Percentiles rank a stretch among this genome's conserved stretches.
phyloP scores from a whole-genome alignment of 1,284 basidiomycete genomes.

The Cutaneotrichosporon sp. region DNA sequence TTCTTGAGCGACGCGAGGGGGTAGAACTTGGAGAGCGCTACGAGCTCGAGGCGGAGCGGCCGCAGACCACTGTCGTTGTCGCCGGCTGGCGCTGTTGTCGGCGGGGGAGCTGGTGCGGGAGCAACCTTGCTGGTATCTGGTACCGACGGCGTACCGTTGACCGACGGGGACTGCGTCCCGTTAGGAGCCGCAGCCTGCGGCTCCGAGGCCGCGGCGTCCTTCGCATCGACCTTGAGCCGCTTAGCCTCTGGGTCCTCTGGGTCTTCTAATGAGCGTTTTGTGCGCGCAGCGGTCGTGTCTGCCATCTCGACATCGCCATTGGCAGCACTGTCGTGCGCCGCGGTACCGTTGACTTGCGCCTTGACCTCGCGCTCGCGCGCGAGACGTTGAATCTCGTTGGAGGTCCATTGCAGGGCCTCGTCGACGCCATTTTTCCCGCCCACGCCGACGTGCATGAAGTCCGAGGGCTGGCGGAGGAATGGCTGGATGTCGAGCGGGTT shows the following conservation, averaged over 20 bases:
- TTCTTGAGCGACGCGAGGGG: conserved; percentile 40
- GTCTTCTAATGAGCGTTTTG: neutral
- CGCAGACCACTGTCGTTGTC: conserved; percentile 19
- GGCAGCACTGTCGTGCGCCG: neutral
- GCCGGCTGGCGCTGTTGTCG: neutral
- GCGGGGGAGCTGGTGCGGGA: neutral
- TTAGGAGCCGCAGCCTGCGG: neutral
- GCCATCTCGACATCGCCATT: neutral
- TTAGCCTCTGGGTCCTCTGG: neutral
- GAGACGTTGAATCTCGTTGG: conserved; percentile 22
- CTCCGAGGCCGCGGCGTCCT: conserved; percentile 5
- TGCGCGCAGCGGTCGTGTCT: neutral
- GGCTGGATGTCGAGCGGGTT: conserved; percentile 37
- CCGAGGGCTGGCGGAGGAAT: conserved; percentile 28
- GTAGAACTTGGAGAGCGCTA: conserved; percentile 43
- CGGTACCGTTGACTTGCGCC: neutral
- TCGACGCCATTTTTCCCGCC: conserved; percentile 31
- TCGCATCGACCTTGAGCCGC: neutral
- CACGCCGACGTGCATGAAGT: conserved; percentile 34
- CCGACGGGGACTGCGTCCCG: neutral
- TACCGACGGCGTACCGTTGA: neutral
- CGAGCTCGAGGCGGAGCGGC: conserved; percentile 38
- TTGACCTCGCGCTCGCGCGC: neutral
- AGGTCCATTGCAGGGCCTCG: conserved; percentile 30
- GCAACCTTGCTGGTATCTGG: too few species aligned